phyloP scores from a whole-genome alignment of 2,329 filamentous ascomycete genomes.

The Thermochaetoides dissita region DNA sequence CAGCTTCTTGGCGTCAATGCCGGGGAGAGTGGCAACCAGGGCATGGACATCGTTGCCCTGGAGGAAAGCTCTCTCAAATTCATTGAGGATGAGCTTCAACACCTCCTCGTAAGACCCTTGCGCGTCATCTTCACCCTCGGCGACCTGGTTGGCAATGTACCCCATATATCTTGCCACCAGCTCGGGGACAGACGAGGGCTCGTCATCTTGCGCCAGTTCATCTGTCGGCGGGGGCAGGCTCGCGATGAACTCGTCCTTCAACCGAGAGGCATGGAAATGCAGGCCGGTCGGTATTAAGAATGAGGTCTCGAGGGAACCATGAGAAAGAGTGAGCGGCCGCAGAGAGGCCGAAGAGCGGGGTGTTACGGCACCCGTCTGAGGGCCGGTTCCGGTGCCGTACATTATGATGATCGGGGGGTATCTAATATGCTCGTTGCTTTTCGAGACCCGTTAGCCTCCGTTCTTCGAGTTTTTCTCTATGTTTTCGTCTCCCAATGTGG shows the following conservation, averaged over 20 bases:
- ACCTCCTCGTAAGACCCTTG: constrained; percentile 86
- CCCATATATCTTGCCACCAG: constrained; percentile 88
- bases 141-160: constrained; percentile 75
- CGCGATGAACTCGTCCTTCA: constrained; percentile 79
- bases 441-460: background rate
- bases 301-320: constrained; percentile 91
- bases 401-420: constrained; percentile 42
- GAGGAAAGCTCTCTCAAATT: constrained; percentile 92
- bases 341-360: constrained; percentile 87
- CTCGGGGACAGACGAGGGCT: constrained; percentile 91
- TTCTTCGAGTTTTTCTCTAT: background rate
- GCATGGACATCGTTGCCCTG: constrained; percentile 94
- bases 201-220: constrained; percentile 93
- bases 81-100: constrained; percentile 79
- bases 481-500: background rate
- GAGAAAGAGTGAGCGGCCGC: constrained; percentile 75
- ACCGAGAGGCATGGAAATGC: constrained; percentile 89
- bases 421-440: constrained; percentile 17
- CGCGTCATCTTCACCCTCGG: constrained; percentile 79
- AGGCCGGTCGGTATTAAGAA: constrained; percentile 90
- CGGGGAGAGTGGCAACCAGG: constrained; percentile 68
- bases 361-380: constrained; percentile 92
- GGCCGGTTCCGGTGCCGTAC: constrained; percentile 71
- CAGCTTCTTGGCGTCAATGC: constrained; percentile 86
- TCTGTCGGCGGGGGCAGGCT: constrained; percentile 85